phyloP scores from a whole-genome alignment of 78 protist species.

The Diacronema lutheri region DNA sequence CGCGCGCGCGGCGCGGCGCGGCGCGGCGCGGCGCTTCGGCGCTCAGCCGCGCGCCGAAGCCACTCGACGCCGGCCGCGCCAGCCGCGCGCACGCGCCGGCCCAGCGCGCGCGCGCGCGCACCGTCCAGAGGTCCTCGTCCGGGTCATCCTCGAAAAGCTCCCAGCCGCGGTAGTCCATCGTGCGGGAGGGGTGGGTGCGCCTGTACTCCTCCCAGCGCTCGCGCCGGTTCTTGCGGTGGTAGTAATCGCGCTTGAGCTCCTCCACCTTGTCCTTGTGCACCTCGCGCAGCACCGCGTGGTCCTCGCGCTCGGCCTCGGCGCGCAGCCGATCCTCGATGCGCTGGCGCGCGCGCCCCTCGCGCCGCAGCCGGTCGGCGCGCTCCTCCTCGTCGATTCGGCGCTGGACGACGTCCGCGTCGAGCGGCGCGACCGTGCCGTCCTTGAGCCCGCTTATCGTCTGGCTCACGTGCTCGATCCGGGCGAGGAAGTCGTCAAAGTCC shows the following conservation, averaged over 20 bases:
- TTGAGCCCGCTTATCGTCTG: background rate
- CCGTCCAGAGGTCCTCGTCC: conserved; percentile 13
- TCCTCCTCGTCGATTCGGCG: background rate
- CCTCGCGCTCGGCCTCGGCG: background rate
- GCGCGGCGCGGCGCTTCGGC: too few species aligned
- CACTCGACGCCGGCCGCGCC: too few species aligned
- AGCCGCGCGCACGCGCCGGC: too few species aligned
- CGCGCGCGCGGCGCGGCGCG: too few species aligned
- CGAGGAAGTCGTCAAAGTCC: background rate
- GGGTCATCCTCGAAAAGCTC: conserved; percentile 25
- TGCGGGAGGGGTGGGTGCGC: background rate
- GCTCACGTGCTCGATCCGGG: background rate
- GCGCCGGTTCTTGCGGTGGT: conserved; percentile 6
- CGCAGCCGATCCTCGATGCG: too few species aligned
- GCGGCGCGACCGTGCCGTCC: background rate
- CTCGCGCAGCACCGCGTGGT: background rate
- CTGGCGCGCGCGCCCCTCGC: too few species aligned
- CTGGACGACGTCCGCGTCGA: background rate
- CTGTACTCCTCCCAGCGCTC: conserved; percentile 2
- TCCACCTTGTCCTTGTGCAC: background rate
- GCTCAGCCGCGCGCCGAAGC: too few species aligned
- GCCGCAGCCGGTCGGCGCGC: background rate
- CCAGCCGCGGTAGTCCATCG: background rate
- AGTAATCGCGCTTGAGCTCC: conserved; percentile 11
- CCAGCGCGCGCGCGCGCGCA: too few species aligned